Conservation (phyloP, 345 rosid species). For the Eucalyptus marginata region DNA sequence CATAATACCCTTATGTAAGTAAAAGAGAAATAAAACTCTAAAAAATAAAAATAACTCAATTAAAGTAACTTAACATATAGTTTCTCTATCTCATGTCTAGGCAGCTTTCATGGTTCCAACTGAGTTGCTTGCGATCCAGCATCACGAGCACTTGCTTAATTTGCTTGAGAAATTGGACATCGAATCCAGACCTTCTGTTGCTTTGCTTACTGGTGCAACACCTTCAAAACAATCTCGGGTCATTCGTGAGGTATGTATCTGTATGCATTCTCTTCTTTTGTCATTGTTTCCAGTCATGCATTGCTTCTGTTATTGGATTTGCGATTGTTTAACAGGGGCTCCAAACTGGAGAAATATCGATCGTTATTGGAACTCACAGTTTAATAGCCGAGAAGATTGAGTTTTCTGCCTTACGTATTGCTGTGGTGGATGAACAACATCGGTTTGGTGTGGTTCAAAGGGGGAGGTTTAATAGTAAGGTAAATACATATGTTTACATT, state of each 20-base stretch:
- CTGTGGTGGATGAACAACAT: slow-evolving; percentile 97
- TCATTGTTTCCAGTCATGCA: not conserved
- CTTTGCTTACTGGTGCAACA: slow-evolving; percentile 88
- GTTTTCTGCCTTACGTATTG: slow-evolving; percentile 76
- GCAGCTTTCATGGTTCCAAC: slow-evolving; percentile 99
- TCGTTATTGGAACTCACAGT: slow-evolving; percentile 94
- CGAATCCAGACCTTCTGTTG: slow-evolving; percentile 60
- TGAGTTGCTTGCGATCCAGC: slow-evolving; percentile 93
- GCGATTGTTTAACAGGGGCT: slow-evolving; percentile 46
- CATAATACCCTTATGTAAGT: no score
- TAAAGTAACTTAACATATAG: not conserved
- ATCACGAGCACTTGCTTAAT: slow-evolving; percentile 65
- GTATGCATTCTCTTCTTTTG: slow-evolving; percentile 2
- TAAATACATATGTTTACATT: slow-evolving; percentile 1
- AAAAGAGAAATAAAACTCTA: no score
- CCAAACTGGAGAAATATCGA: slow-evolving; percentile 66
- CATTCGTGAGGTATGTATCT: slow-evolving; percentile 67
- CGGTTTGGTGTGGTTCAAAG: slow-evolving; percentile 98
- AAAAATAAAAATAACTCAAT: no score
- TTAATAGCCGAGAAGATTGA: slow-evolving; percentile 81
- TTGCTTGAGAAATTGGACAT: slow-evolving; percentile 61
- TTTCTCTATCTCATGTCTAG: slow-evolving; percentile 17
- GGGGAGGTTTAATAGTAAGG: slow-evolving; percentile 96
- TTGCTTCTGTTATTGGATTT: not conserved
- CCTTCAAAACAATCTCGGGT: slow-evolving; percentile 67